Evolutionary conservation across 192 early-diverging fungal species (phyloP).

Genomic region (Coemansia sp.): DNA sequence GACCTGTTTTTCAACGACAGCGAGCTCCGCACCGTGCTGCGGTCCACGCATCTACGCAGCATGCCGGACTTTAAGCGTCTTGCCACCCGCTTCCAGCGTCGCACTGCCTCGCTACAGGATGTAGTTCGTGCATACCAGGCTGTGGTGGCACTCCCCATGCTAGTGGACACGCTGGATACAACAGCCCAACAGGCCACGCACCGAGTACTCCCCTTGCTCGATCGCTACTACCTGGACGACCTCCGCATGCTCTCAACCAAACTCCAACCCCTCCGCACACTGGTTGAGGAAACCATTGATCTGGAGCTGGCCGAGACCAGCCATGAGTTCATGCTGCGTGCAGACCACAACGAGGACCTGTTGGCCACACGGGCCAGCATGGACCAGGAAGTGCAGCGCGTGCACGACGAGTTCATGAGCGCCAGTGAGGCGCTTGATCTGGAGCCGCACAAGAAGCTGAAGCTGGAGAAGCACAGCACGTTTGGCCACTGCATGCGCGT

Average conservation of each 20-base stretch:
- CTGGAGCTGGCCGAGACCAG: conserved; percentile 70
- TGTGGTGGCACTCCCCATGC: conserved; percentile 64
- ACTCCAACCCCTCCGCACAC: conserved; percentile 67
- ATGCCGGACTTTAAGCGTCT: conserved; percentile 91
- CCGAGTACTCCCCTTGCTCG: conserved; percentile 58
- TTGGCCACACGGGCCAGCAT: conserved; percentile 53
- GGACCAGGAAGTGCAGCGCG: conserved; percentile 53
- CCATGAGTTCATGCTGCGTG: conserved; percentile 86
- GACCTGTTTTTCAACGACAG: conserved; percentile 66
- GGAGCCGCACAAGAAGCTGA: conserved; percentile 84
- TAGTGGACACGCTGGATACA: conserved; percentile 61
- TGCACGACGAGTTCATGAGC: conserved; percentile 62
- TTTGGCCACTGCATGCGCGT: conserved; percentile 88
- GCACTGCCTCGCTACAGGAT: conserved; percentile 79
- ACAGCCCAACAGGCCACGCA: neutral
- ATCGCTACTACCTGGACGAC: conserved; percentile 50
- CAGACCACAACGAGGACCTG: conserved; percentile 74
- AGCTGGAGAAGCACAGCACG: conserved; percentile 80
- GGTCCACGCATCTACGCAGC: conserved; percentile 73
- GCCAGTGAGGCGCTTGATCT: conserved; percentile 64
- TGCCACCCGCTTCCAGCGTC: conserved; percentile 78
- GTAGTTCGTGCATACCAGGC: conserved; percentile 90
- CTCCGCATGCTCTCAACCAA: conserved; percentile 57
- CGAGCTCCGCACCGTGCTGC: conserved; percentile 62
- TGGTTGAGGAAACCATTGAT: conserved; percentile 92